A percentile compares a stretch with the other conserved stretches of the same genome.
phyloP scores from a whole-genome alignment of 495 filamentous ascomycete species.

The Aspergillus egyptiacus region DNA sequence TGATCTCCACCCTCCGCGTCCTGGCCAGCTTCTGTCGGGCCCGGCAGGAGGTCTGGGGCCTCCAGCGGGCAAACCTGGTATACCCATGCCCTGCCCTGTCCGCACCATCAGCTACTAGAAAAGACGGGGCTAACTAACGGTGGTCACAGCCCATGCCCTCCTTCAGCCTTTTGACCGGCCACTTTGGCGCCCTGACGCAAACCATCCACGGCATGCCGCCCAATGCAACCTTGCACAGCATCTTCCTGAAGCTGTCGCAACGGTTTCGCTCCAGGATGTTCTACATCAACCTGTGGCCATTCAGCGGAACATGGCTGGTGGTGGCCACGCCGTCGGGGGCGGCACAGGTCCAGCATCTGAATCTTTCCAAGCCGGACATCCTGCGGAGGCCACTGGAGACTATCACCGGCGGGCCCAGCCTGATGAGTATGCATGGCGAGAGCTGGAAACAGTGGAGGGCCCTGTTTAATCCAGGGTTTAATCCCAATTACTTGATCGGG shows the following conservation, averaged over 20 bases:
- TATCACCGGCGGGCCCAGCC: constrained; percentile 4
- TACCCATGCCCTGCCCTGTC: neutral
- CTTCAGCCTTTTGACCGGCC: neutral
- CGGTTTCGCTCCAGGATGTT: neutral
- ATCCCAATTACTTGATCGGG: neutral
- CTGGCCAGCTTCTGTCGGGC: neutral
- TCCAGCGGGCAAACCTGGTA: neutral
- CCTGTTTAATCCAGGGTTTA: constrained; percentile 6
- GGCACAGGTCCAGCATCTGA: neutral
- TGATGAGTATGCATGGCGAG: neutral
- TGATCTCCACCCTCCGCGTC: neutral
- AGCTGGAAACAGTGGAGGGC: constrained; percentile 4
- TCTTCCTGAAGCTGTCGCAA: neutral
- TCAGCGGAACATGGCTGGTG: neutral
- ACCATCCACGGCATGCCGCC: neutral
- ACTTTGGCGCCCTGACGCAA: neutral
- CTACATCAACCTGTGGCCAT: constrained; percentile 4
- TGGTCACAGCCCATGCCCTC: neutral
- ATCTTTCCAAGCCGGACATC: neutral
- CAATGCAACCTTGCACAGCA: constrained; percentile 1
- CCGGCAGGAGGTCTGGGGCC: neutral
- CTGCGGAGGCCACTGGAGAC: neutral
- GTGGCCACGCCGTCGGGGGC: neutral
- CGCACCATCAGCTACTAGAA: neutral
- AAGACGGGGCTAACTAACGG: neutral